Evolutionary conservation across 257 asterid species (phyloP).

Genomic region (Eustoma russellianum): DNA sequence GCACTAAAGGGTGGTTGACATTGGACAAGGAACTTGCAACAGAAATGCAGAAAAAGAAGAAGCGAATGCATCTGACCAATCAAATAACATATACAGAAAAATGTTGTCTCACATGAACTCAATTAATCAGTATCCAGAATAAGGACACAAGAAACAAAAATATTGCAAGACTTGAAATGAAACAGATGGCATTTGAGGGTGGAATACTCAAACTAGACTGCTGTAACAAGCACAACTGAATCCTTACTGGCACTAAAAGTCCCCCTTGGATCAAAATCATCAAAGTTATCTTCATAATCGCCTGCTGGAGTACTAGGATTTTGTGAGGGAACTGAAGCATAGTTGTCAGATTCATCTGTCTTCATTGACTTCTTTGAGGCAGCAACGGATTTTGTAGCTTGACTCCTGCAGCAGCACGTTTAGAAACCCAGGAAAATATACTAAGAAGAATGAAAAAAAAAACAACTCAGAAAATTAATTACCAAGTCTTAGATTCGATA

Average conservation of each 20-base stretch:
- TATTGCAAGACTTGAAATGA: background rate
- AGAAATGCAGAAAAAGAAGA: background rate
- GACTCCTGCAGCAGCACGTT: constrained; percentile 47
- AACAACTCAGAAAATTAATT: constrained; percentile 1
- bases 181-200: background rate
- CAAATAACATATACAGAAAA: background rate
- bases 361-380: constrained; percentile 31
- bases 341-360: constrained; percentile 28
- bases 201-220: background rate
- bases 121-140: background rate
- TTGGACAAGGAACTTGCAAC: too few species aligned
- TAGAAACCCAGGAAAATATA: constrained; percentile 15
- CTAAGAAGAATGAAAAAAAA: background rate
- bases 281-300: constrained; percentile 63
- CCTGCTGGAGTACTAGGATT: constrained; percentile 27
- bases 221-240: background rate
- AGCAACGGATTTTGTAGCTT: constrained; percentile 28
- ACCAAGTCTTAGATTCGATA: background rate
- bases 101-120: too few species aligned
- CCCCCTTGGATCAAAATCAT: constrained; percentile 97
- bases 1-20: too few species aligned
- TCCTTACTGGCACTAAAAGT: constrained; percentile 71
- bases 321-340: constrained; percentile 40
- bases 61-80: background rate
- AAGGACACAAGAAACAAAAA: background rate